Base-by-base conservation (phyloP, 2,329 filamentous ascomycete species). In the Hypoxylon rubiginosum region DNA sequence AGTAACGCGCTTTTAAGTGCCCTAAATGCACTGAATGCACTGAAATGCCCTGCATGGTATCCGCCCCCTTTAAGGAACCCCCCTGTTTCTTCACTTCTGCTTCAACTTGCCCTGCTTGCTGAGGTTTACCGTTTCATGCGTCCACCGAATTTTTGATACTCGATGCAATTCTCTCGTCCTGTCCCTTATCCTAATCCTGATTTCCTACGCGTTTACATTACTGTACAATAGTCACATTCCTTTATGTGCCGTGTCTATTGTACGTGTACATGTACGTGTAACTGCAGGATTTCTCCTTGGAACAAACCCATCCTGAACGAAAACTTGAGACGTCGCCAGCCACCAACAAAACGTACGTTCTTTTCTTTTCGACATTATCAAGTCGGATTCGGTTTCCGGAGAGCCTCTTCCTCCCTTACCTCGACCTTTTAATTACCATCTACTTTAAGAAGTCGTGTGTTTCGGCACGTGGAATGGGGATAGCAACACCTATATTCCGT, bases 291-390 rank as follows among this genome's bases (percentile, higher is more conserved):
- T 66, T 51, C 49, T 66, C 58, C 56, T 58, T 62, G 66, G 60
- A 66, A 66, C 64, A 49, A 21, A n/a, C 26, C 26, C 52, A 48
- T 43, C 8, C 17, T 32, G 52, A 28, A 50, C 11, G 26, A 30
- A 61, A 65, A 62, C 53, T 62, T 60, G 62, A 66, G 61, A 70
- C 67, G 55, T 21, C 55, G 15, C 46, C 55, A 70, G 67, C 64
- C 67, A 70, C 64, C 51, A 53, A 30, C 51, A 39, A 46, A 56
- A 56, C 62, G 53, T 58, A 61, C 50, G 43, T 61, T 49, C 49
- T 52, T 43, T 46, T 52, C 36, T 46, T n/a, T 41, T 36, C 24
- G 43, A 30, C 50, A 26, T 59, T 19, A 41, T 48, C 54, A 21
- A 52, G 58, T 55, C 28, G 50, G 13, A 34, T 55, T 62, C 39